Base-by-base conservation (phyloP, 371 early-diverging fungal species). In the Mortierella sp. region DNA sequence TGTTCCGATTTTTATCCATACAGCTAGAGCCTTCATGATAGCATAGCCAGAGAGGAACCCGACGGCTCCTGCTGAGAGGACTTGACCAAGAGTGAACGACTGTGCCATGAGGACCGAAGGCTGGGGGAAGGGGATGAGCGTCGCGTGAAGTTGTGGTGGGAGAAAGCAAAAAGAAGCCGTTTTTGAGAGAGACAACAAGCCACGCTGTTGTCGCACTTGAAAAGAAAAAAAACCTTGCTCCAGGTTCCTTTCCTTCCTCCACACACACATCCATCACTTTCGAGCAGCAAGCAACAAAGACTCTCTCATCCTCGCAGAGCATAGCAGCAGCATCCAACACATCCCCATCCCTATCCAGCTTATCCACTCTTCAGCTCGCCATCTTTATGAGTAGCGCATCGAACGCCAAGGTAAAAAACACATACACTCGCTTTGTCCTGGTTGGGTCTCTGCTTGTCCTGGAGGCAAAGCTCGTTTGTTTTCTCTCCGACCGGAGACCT, bases 351-450 rank as follows among this genome's bases (percentile, higher is more conserved):
- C 43, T n/a, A 13, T 47, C 54, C 28, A 58, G 26, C 30, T 19
- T 27, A 52, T 14, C 59, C 49, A 47, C 39, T 54, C 28, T 56
- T 42, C 57, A 10, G 54, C 50, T 26, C 54, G 63, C 62, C 71
- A 61, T 74, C 74, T 74, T 76, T 76, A 76, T 76, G 78, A 76
- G 74, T 68, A 74, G 70, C 78, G 67, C 78, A 69, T 58, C 78
- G 67, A 76, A 76, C 70, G 70, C 58, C 70, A 76, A 76, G 78
- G 78, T 76, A 76, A 65, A 42, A 19, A 19, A 3, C 10, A 12
- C 41, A 3, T 48, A 23, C 45, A 10, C 13, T 45, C 19, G 6
- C 19, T 19, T 10, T 19, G 13, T 41, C 23, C 10, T 4, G 26
- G 13, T 13, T 30, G 16, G 16, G 21, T 56, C 26, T 46, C 24